Evolutionary conservation across 73 alveolate species (phyloP).

Genomic region (Paramecium sexaurelia): DNA sequence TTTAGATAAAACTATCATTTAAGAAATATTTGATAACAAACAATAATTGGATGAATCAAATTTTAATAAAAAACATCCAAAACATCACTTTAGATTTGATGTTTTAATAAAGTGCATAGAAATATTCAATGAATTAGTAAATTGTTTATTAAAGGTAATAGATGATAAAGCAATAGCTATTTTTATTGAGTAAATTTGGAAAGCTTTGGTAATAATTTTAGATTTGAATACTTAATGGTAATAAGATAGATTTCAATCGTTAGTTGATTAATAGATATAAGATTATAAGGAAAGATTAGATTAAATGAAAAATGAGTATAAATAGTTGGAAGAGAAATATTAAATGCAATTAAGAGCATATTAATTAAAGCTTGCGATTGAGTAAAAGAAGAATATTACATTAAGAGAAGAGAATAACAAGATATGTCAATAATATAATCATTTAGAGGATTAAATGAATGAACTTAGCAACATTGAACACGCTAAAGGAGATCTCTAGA

Average conservation of each 20-base stretch:
- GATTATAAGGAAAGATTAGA: not conserved
- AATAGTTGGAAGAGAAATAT: not conserved
- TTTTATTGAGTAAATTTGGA: conserved; percentile 17
- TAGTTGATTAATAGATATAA: not conserved
- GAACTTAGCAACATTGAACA: not conserved
- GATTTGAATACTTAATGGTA: conserved; percentile 1
- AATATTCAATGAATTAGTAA: not conserved
- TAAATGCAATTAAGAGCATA: not conserved
- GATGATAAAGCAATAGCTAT: conserved; percentile 16
- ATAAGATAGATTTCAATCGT: not conserved
- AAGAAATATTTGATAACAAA: not conserved
- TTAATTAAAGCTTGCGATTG: not conserved
- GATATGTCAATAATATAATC: not conserved
- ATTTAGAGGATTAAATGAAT: not conserved
- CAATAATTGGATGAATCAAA: not conserved
- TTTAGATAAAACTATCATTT: not conserved
- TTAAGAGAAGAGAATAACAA: conserved; percentile 8
- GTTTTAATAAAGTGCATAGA: not conserved
- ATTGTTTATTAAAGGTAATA: not conserved
- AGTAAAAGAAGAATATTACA: not conserved
- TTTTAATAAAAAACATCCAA: not conserved
- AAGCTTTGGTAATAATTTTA: not conserved
- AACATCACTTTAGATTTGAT: conserved; percentile 9
- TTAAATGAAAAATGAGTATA: not conserved
- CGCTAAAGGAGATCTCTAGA: not conserved